Evolutionary conservation across 2,329 filamentous ascomycete species (phyloP).

Genomic region (Neonectria magnoliae): DNA sequence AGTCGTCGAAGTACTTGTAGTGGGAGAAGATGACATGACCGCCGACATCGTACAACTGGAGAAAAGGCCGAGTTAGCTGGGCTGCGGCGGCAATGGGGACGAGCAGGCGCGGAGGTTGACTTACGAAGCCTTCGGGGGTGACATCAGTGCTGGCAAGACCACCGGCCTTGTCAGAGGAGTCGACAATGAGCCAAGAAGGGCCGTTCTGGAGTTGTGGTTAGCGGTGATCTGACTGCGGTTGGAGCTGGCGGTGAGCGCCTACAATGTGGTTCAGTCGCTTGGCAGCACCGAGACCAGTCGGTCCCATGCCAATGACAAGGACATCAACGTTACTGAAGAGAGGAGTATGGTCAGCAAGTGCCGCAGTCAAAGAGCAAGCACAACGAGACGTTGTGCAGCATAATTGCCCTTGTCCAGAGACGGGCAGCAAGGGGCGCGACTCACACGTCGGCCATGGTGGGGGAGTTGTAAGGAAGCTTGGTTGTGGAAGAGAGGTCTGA

Average conservation of each 20-base stretch:
- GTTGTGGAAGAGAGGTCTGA: slow-evolving; percentile 18
- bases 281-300: slow-evolving; percentile 95
- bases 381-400: slow-evolving; percentile 4
- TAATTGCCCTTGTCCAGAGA: background rate
- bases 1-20: slow-evolving; percentile 99
- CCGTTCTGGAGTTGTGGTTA: slow-evolving; percentile 70
- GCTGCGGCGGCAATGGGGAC: slow-evolving; percentile 12
- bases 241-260: slow-evolving; percentile 55
- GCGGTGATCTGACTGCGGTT: slow-evolving; percentile 34
- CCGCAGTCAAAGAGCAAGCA: background rate
- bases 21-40: slow-evolving; percentile 99
- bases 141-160: slow-evolving; percentile 96
- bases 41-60: slow-evolving; percentile 95
- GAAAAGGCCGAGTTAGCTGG: slow-evolving; percentile 30
- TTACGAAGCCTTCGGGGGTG: slow-evolving; percentile 95
- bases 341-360: slow-evolving; percentile 30
- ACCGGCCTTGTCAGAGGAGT: slow-evolving; percentile 90
- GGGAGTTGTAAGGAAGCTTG: slow-evolving; percentile 36
- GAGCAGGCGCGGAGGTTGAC: slow-evolving; percentile 54
- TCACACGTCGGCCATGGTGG: slow-evolving; percentile 55
- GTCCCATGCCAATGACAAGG: slow-evolving; percentile 96
- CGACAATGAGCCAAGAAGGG: slow-evolving; percentile 95
- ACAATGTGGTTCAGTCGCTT: slow-evolving; percentile 98
- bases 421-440: slow-evolving; percentile 34
- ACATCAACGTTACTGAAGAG: slow-evolving; percentile 85